Conservation (phyloP, 2,329 filamentous ascomycete species). For the Diaporthe sp. region DNA sequence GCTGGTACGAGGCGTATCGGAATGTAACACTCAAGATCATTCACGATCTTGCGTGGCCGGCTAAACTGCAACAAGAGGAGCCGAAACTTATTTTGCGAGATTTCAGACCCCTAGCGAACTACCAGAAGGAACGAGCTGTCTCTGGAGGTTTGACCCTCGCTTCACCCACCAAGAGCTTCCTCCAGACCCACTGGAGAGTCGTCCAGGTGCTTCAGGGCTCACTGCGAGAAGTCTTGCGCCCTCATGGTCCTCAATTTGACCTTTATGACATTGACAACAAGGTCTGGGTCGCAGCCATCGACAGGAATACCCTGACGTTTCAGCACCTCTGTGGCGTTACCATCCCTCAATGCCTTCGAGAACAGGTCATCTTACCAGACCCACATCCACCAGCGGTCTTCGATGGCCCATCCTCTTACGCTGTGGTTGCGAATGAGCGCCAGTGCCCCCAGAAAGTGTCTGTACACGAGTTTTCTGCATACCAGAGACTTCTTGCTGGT, state of each 20-base stretch:
- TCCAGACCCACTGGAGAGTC: constrained; percentile 20
- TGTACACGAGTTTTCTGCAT: constrained; percentile 63
- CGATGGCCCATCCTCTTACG: constrained; percentile 62
- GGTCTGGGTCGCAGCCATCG: constrained; percentile 13
- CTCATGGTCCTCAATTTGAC: constrained; percentile 6
- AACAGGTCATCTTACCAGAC: neutral
- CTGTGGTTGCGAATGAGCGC: constrained; percentile 60
- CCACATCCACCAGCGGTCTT: constrained; percentile 41
- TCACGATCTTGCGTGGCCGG: constrained; percentile 41
- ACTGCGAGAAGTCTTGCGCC: neutral
- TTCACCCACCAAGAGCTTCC: constrained; percentile 22
- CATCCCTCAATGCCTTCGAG: constrained; percentile 37
- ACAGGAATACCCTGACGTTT: constrained; percentile 48
- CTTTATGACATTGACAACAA: neutral
- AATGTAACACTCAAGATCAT: constrained; percentile 54
- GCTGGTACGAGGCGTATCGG: constrained; percentile 49
- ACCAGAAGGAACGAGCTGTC: neutral
- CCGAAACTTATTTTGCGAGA: constrained; percentile 33
- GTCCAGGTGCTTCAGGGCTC: constrained; percentile 11
- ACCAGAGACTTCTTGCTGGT: constrained; percentile 59
- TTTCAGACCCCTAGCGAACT: constrained; percentile 36
- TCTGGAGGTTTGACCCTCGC: constrained; percentile 5
- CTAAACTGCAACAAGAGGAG: neutral
- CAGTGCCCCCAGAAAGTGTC: constrained; percentile 58
- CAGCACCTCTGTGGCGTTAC: constrained; percentile 52